A percentile compares a stretch with the other conserved stretches of the same genome.
Evolutionary conservation across 2,329 filamentous ascomycete genomes (phyloP).

Genomic region (Boeremia lycopersici): DNA sequence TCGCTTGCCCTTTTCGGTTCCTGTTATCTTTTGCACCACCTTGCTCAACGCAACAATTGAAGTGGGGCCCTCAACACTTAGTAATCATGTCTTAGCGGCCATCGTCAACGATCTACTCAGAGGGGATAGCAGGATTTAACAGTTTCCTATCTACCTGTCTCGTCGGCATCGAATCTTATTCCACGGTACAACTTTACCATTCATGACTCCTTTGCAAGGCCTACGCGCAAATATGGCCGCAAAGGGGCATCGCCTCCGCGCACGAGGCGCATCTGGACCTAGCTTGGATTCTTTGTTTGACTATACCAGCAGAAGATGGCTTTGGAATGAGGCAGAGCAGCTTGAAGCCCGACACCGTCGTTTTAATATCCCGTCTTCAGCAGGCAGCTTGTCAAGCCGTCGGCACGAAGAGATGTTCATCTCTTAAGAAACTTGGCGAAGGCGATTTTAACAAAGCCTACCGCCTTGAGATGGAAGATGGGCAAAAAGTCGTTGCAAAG

Average conservation of each 20-base stretch:
- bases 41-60: no score
- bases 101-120: no score
- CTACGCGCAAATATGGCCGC: not conserved
- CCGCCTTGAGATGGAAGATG: conserved; percentile 26
- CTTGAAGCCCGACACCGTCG: conserved; percentile 19
- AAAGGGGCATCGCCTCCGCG: not conserved
- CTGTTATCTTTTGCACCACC: no score
- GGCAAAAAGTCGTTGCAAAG: conserved; percentile 24
- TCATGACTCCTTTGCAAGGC: not conserved
- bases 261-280: not conserved
- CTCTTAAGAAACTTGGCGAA: conserved; percentile 30
- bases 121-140: no score
- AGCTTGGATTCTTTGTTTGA: conserved; percentile 11
- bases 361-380: conserved; percentile 16
- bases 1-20: no score
- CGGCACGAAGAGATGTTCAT: conserved; percentile 13
- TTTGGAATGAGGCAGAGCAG: conserved; percentile 28
- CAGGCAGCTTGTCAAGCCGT: not conserved
- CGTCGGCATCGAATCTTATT: no score
- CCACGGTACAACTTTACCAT: no score
- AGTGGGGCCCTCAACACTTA: no score
- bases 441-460: conserved; percentile 38
- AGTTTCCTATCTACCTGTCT: no score
- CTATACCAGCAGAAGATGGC: conserved; percentile 26
- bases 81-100: no score